Evolutionary conservation across 805 yeast genomes (phyloP), one percentile per base, ranked within the genome.

Genomic region (Candida silvatica): DNA sequence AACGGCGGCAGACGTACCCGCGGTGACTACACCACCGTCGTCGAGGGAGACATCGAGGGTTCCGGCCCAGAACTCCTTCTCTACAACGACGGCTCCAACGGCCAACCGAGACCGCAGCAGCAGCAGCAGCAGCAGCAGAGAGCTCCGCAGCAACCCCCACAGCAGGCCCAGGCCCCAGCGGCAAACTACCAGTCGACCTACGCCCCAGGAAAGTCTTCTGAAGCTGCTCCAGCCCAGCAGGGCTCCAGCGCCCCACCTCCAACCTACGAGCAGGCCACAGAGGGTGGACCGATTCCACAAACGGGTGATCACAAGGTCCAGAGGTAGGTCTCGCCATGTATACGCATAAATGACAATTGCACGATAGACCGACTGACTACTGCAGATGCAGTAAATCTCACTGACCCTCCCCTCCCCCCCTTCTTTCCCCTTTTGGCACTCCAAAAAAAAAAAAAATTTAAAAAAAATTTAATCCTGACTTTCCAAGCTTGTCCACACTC

Each of bases 41-140:
- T 40, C 29, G 55, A 56, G 4, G 56, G n/a, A n/a, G 50, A 24
- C 40, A 46, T 31, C 47, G 48, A 20, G 47, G 49, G 23, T 54
- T 49, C 28, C 35, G 24, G 24, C 12, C 24, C 24, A 22, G 11
- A 22, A 12, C 12, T 22, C 11, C 11, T 22, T 7, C 24, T 22
- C 11, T 22, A 22, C 24, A 12, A 22, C 11, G 24, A 22, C 7
- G 11, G 12, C 11, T 8, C 24, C 12, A 22, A 22, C 24, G 7
- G 11, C 12, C 24, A 22, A 22, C 24, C 24, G 24, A 22, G 12
- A 7, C 11, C 12, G 7, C 24, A 22, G 7, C 24, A 22, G 24
- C 24, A 22, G 12, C 24, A 22, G 12, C 24, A 22, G 12, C 12
- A 7, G 12, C 24, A 22, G 24, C 24, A 22, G 7, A 22, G 12